Base-by-base conservation (phyloP, 75 land plant species). In the Chamaecyparis obtusa region DNA sequence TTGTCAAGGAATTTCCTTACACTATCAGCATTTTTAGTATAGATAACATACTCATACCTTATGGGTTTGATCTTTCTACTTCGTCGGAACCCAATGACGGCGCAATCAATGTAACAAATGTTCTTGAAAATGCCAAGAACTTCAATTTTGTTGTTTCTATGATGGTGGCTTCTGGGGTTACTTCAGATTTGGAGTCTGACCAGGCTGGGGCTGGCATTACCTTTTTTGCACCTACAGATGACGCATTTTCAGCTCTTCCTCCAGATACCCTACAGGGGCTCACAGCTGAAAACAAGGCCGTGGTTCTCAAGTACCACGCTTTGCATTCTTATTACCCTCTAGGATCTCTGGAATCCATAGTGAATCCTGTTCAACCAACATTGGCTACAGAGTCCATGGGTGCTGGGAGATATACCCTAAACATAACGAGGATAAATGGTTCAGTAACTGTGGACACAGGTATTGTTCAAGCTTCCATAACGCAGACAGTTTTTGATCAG, bases 201-300 rank as follows among this genome's bases (percentile, higher is more conserved):
- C 83, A 90, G 48, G 55, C 79, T 35, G 76, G 79, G 16, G 90
- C 72, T 19, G 90, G 90, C 37, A 85, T 90, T 57, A 90, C 90
- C 78, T 71, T 90, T 30, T 90, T 90, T 30, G 90, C 90, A 16
- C 90, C 90, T 19, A 89, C 86, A 24, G 90, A 90, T 57, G 89
- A 74, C 17, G 90, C 90, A 41, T 88, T 90, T 56, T 55, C 79
- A 14, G 84, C 79, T 15, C 88, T 89, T 9, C 85, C 90, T 37
- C 64, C 82, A 37, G 90, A 82, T n/a, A 72, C 89, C 24, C 57
- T 89, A 36, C 84, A 79, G 85, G 54, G 78, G 10, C 90, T 90
- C 13, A 90, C 90, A n/a, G 86, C 88, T 2, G 86, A 84, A 36
- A 86, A 88, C 83, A 84, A 74, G 67, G 79, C 56, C 9, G 33